These are phyloP conservation scores for Alternaria burnsii DNA, from an alignment of 2,329 filamentous ascomycete genomes.

Conservation along the genomic window DNA sequence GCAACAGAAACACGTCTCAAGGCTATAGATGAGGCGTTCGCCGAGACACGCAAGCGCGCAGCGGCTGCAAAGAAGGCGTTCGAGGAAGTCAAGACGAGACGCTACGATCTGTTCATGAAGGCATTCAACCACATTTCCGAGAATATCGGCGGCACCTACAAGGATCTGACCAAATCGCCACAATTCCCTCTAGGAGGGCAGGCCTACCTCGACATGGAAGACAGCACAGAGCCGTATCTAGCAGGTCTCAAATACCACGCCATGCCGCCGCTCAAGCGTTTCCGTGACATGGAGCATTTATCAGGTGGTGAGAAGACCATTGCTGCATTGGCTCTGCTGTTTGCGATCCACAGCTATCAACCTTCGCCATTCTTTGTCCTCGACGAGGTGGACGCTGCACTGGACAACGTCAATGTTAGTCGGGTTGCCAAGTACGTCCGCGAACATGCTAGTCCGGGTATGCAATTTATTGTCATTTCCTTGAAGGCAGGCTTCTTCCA, in stretches of 20 bases:
- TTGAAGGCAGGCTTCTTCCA: constrained; percentile 96
- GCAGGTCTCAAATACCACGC: constrained; percentile 98
- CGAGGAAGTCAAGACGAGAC: constrained; percentile 79
- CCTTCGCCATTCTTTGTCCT: constrained; percentile 97
- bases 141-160: constrained; percentile 93
- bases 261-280: constrained; percentile 97
- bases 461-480: constrained; percentile 99
- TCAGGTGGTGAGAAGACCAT: constrained; percentile 99
- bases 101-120: constrained; percentile 92
- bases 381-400: constrained; percentile 95
- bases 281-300: constrained; percentile 98
- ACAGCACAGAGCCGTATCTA: constrained; percentile 94
- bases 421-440: constrained; percentile 97
- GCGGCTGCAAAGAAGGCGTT: constrained; percentile 84
- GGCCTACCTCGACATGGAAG: constrained; percentile 91
- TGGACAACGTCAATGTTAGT: constrained; percentile 97
- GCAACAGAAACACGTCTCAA: constrained; percentile 84
- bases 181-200: constrained; percentile 93
- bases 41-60: constrained; percentile 78
- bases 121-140: constrained; percentile 95
- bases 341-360: constrained; percentile 96
- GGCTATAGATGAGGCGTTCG: constrained; percentile 87
- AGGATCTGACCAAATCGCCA: constrained; percentile 87
- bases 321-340: constrained; percentile 93
- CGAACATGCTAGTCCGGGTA: constrained; percentile 92